Evolutionary conservation across 257 asterid species (phyloP), one percentile per base, ranked within the genome.

Genomic region (Ajuga chamaepitys): DNA sequence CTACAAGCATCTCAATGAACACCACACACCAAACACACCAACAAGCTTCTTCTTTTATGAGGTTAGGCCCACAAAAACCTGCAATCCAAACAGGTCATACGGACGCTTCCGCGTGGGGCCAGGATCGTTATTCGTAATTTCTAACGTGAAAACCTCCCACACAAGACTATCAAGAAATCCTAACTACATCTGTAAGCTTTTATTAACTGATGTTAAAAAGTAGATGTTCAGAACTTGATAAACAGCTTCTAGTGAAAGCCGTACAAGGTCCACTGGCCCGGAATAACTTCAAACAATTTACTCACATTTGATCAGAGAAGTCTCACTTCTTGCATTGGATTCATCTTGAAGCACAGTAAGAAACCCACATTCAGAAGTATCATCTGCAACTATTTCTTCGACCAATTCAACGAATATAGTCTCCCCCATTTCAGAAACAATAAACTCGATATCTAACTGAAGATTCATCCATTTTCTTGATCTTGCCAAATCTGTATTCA

Each of bases 391-490:
- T 4, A 62, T 46, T 38, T 94, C 96, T 22, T 86, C 91, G 10
- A 94, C 71, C 79, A 94, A 55, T 53, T 88, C 88, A 28, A 64
- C 72, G 35, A 90, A 71, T 70, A 94, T 81, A 59, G 71, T 62
- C 57, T 82, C 89, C 66, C 67, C 97, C 77, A 85, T 70, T 53
- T 83, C 95, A 58, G 57, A 55, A 66, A 88, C 88, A 53, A 85
- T 61, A 52, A 74, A 64, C 71, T 87, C 84, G n/a, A 74, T 67
- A 9, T 85, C 86, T 11, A 69, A 62, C 24, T 37, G 78, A 34
- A 88, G 70, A 21, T 80, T 71, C 96, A 85, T 78, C 99, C 98
- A 90, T 22, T 67, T 76, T 72, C 51, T 70, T 4, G 87, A 71
- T 55, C 59, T 83, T 40, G 70, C 79, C 84, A 86, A 70, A 78